Evolutionary conservation across 2,329 filamentous ascomycete species (phyloP), one percentile per base, ranked within the genome.

Genomic region (Paracoccidioides brasiliensis): DNA sequence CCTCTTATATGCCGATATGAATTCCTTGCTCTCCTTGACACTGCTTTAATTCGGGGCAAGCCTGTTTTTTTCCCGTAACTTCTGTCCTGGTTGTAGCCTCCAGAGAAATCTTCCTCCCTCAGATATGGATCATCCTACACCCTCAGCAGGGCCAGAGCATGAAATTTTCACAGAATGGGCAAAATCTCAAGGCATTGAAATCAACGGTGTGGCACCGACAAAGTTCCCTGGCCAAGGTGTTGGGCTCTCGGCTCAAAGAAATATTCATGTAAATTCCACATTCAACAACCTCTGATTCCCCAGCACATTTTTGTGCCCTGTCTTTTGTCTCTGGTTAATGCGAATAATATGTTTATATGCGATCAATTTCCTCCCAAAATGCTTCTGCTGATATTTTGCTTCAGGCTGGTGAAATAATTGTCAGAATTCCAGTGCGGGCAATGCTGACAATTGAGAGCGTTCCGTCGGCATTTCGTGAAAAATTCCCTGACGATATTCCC

Each of bases 221-320:
- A 75, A 74, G 42, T 82, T 95, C 14, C 80, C 83, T 5, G 85
- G 83, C 1, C 78, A 86, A 55, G 90, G 90, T 33, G 79, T 93
- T 54, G 90, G 90, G 49, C 82, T 95, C 56, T 77, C 90, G 52
- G 85, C 88, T 4, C 83, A 80, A 10, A 77, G 79, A 33, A 72
- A 78, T 12, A 77, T 93, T 58, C 73, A 85, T 72, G 86, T 87
- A 72, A 64, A 64, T 61, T 60, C 42, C 38, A 52, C 30, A 45
- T 28, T 53, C 48, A 55, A 30, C 48, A 35, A 33, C 7, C n/a
- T 22, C 28, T 52, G 35, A 43, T 2, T 32, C 28, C 32, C 14
- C 9, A 41, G 12, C 10, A 12, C n/a, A 50, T 22, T 44, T 37
- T 52, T 32, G 45, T 37, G 35, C 44, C 10, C 33, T 40, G 7